These are phyloP conservation scores for Cnidoscolus chayamansa DNA, from an alignment of 441 rosid species.

Conservation along the genomic window DNA sequence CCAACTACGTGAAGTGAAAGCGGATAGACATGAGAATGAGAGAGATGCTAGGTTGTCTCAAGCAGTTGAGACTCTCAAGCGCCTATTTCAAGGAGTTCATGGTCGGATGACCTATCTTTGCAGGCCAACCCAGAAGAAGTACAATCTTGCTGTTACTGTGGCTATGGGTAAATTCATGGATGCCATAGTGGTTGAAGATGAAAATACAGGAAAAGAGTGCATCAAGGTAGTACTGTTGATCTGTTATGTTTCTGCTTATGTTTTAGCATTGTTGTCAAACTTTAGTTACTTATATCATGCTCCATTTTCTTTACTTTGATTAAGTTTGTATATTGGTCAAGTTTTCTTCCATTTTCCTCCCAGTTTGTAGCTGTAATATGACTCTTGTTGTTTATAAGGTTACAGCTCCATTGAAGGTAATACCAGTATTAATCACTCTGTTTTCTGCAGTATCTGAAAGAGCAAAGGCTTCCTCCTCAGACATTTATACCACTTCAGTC, in stretches of 20 bases:
- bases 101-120: conserved; percentile 99
- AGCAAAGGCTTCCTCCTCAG: conserved; percentile 98
- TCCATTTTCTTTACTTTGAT: not conserved
- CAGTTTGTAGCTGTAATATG: conserved; percentile 1
- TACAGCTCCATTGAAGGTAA: conserved; percentile 14
- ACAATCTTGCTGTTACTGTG: conserved; percentile 96
- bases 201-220: conserved; percentile 93
- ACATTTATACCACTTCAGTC: conserved; percentile 97
- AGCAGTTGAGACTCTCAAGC: conserved; percentile 89
- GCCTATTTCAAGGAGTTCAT: conserved; percentile 92
- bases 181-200: conserved; percentile 98
- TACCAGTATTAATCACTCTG: conserved; percentile 25
- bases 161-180: conserved; percentile 99
- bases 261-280: conserved; percentile 9
- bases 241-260: conserved; percentile 15
- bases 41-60: conserved; percentile 86
- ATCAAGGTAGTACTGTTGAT: conserved; percentile 62
- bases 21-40: conserved; percentile 92
- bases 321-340: not conserved
- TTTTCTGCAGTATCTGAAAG: conserved; percentile 87
- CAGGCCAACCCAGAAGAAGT: conserved; percentile 88
- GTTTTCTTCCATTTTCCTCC: conserved; percentile 10
- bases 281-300: not conserved
- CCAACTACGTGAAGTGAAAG: conserved; percentile 86
- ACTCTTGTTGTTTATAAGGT: conserved; percentile 11